These are phyloP conservation scores for Penicillium expansum DNA, from an alignment of 2,329 filamentous ascomycete genomes.

Conservation along the genomic window DNA sequence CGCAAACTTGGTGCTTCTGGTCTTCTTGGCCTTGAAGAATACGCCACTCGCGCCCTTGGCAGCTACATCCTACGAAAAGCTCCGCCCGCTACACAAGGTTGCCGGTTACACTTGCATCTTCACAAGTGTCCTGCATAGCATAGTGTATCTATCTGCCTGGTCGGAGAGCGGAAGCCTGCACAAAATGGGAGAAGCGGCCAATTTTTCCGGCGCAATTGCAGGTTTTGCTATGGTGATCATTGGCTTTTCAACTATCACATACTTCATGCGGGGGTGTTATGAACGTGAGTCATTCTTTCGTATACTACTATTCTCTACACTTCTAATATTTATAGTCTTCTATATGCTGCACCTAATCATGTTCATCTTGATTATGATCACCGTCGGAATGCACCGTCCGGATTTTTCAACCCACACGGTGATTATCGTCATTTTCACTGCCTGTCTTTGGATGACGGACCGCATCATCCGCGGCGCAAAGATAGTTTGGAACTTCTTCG, in stretches of 20 bases:
- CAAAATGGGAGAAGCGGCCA: background rate
- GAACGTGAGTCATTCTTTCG: background rate
- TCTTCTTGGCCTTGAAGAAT: slow-evolving; percentile 17
- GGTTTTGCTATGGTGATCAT: slow-evolving; percentile 3
- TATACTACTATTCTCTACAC: background rate
- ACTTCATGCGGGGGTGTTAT: background rate
- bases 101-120: slow-evolving; percentile 19
- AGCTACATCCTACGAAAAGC: slow-evolving; percentile 17
- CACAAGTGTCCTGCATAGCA: slow-evolving; percentile 2
- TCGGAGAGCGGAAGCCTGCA: background rate
- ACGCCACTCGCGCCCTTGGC: slow-evolving; percentile 16
- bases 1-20: slow-evolving; percentile 14
- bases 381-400: slow-evolving; percentile 11
- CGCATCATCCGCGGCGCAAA: slow-evolving; percentile 9
- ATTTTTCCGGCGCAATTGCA: slow-evolving; percentile 1
- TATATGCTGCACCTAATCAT: slow-evolving; percentile 11
- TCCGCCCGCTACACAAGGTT: slow-evolving; percentile 19
- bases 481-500: slow-evolving; percentile 10
- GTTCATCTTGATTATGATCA: slow-evolving; percentile 13
- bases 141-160: slow-evolving; percentile 5
- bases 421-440: slow-evolving; percentile 11
- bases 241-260: slow-evolving; percentile 1
- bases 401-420: slow-evolving; percentile 6
- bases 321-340: slow-evolving; percentile 7
- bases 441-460: slow-evolving; percentile 10